Evolutionary conservation across 176 grass and related monocot species (phyloP).

Genomic region (Oryza meyeriana): DNA sequence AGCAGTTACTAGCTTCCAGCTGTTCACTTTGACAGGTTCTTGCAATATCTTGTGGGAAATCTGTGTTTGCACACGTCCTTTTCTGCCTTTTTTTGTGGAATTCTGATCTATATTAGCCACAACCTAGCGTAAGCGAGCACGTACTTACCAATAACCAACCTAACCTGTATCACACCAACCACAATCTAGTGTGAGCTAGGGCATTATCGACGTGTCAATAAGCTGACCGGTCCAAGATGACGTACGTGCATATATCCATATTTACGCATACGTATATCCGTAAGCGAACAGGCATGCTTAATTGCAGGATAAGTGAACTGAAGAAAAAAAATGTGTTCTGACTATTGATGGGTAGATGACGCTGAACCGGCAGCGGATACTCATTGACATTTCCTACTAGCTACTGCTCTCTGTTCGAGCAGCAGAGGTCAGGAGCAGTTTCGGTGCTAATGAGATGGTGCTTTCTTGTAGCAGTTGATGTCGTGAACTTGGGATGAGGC

Average conservation of each 20-base stretch:
- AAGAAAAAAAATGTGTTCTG: neutral
- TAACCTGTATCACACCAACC: slow-evolving; percentile 3
- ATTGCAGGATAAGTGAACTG: neutral
- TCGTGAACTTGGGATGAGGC: neutral
- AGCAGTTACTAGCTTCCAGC: neutral
- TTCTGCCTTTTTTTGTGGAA: neutral
- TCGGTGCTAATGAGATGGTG: neutral
- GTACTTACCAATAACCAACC: neutral
- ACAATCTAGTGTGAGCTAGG: neutral
- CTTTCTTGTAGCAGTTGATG: neutral
- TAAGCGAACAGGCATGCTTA: neutral
- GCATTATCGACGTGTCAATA: neutral
- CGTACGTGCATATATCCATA: neutral
- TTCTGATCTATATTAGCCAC: neutral
- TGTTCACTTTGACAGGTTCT: slow-evolving; percentile 11
- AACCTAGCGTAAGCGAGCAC: neutral
- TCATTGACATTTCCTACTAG: neutral
- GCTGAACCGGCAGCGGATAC: neutral
- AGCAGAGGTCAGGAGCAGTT: neutral
- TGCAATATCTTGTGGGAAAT: neutral
- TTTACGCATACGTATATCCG: neutral
- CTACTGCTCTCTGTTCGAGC: neutral
- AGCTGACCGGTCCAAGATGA: neutral
- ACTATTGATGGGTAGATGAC: neutral
- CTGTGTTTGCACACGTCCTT: neutral